Base-by-base conservation (phyloP, 192 early-diverging fungal genomes). In the Glomus cerebriforme region DNA sequence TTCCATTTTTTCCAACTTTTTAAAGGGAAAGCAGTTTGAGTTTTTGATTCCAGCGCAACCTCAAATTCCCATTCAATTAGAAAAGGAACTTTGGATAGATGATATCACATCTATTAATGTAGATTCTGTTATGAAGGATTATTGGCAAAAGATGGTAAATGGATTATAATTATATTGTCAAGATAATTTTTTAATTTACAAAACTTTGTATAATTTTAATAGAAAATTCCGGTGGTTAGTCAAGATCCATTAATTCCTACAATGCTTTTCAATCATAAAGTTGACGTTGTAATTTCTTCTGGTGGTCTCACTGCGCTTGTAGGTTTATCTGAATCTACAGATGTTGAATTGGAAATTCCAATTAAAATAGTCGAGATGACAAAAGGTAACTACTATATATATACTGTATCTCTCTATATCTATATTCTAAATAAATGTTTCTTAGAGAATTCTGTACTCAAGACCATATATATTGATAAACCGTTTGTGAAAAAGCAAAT, bases 381-480 rank as follows among this genome's bases (percentile, higher is more conserved):
- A 32, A 26, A 26, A 35, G 47, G 73, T 75, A 75, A 74, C n/a
- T n/a, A 22, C 22, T 1, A 0, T 37, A n/a, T 3, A 0, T n/a
- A n/a, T n/a, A n/a, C n/a, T n/a, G n/a, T n/a, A n/a, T n/a, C n/a
- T n/a, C n/a, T n/a, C n/a, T n/a, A n/a, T n/a, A n/a, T n/a, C n/a
- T n/a, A n/a, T n/a, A n/a, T n/a, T n/a, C n/a, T n/a, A n/a, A n/a
- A n/a, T n/a, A n/a, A n/a, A 22, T 66, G 8, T n/a, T 35, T 8
- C 7, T 19, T 34, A 67, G 65, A 34, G 7, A 34, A 67, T 19
- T 49, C 45, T 24, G 17, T 54, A 10, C 39, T 59, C 13, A 82
- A 72, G 22, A 82, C 71, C 1, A 29, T 82, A 17, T 79, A 73
- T 73, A 79, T 82, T 49, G 81, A 82, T 68, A 64, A 72, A 37